Evolutionary conservation across 75 land plant genomes (phyloP), one percentile per base, ranked within the genome.

Genomic region (Chamaecyparis obtusa): DNA sequence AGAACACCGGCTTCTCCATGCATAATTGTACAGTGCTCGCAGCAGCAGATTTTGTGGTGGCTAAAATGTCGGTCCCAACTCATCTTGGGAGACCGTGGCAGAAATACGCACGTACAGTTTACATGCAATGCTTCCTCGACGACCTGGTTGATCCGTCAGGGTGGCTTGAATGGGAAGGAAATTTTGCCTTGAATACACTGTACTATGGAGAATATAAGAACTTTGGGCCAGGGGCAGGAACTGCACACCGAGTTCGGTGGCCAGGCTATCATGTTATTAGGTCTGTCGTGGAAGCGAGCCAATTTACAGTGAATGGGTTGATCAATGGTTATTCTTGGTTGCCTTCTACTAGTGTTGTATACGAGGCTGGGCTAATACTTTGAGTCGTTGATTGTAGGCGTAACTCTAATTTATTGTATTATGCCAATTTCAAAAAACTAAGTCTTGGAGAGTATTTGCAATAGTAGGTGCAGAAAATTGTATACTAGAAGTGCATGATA

Each of bases 11-110:
- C 0, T 37, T 77, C 15, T 77, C 43, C 80, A 39, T 77, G 21
- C 80, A 77, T 39, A 77, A 16, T 44, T 77, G 80, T 8, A 77
- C 21, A 44, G 24, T 77, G 41, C 37, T 77, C 14, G 43, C 86
- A 85, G 36, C 86, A 5, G 3, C 76, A 7, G 76, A 75, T 85
- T 43, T 60, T 6, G 33, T 30, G 7, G 24, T 16, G 6, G 44
- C 36, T 5, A 19, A 77, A 41, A 39, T 8, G 2, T 76, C 79
- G 32, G 83, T 85, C 60, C 75, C 2, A 19, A 71, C 90, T 1
- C 88, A 88, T 44, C 85, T 90, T 27, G 91, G 91, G 0, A 83
- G 91, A 3, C 91, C 91, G 0, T 90, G 91, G 91, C 86, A 88
- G 76, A 16, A 67, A 35, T 90, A 83, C 74, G 88, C 91, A 13